phyloP scores from a whole-genome alignment of 23 red algal genomes.

The Chondrus crispus region DNA sequence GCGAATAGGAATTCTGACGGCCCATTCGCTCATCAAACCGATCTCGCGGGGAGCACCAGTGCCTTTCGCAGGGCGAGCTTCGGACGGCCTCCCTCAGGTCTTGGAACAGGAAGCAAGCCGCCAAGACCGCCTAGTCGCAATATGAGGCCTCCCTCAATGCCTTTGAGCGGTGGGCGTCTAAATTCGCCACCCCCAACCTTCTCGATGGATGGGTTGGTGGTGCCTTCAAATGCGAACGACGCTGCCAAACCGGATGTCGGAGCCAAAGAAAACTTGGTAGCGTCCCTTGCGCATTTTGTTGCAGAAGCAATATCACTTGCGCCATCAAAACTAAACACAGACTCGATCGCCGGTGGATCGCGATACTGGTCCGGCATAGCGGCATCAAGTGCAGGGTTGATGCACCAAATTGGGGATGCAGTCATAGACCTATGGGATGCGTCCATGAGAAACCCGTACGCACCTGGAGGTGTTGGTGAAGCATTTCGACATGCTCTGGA shows the following conservation, averaged over 20 bases:
- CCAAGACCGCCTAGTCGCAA: too few species aligned
- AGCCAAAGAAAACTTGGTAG: constrained; percentile 33
- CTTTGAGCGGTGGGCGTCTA: too few species aligned
- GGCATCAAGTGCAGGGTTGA: constrained; percentile 31
- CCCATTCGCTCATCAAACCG: too few species aligned
- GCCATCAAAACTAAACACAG: constrained; percentile 50
- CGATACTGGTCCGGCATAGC: constrained; percentile 68
- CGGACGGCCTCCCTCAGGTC: too few species aligned
- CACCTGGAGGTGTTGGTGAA: constrained; percentile 46
- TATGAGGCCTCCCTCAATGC: too few species aligned
- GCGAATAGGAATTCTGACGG: too few species aligned
- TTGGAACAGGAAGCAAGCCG: too few species aligned
- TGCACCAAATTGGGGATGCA: constrained; percentile 52
- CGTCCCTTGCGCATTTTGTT: constrained; percentile 42
- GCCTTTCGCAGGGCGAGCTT: too few species aligned
- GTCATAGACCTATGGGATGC: constrained; percentile 69
- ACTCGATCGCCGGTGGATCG: constrained; percentile 49
- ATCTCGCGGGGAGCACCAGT: too few species aligned
- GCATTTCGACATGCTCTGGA: constrained; percentile 52
- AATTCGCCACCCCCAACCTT: too few species aligned
- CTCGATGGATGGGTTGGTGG: too few species aligned
- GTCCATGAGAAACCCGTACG: constrained; percentile 53
- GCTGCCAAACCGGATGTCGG: background rate
- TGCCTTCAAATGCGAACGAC: too few species aligned
- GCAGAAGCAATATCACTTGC: constrained; percentile 43